Evolutionary conservation across 306 rosid genomes (phyloP), one percentile per base, ranked within the genome.

Genomic region (Vachellia collinsii): DNA sequence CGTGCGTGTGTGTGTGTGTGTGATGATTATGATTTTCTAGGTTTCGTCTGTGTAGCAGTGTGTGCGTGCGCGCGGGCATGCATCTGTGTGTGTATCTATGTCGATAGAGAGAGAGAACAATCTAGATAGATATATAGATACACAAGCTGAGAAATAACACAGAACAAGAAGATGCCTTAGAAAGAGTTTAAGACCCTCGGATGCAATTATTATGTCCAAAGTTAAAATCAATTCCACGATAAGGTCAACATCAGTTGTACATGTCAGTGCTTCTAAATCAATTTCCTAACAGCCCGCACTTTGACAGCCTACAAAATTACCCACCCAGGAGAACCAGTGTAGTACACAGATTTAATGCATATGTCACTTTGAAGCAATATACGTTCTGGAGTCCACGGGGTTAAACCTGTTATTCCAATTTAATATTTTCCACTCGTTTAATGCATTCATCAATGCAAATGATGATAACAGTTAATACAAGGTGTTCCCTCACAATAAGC

Each of bases 401-500:
- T 17, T 43, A 48, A 11, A 13, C 16, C 25, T 77, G 63, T 11
- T 42, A 34, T 50, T 77, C 50, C 56, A 3, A 72, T 76, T 79
- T 39, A 44, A 77, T 39, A 41, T 44, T 58, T 34, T 54, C 29
- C 10, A 46, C 46, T 38, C 74, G 71, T 70, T 63, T 50, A 79
- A 69, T 70, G 69, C 56, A 72, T 69, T 68, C 51, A n/a, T n/a
- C n/a, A n/a, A n/a, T n/a, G n/a, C n/a, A n/a, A n/a, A n/a, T n/a
- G n/a, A n/a, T n/a, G n/a, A n/a, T n/a, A n/a, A 63, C 47, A 79
- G 63, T 11, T 38, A 68, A 82, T 13, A 54, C 74, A 53, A 16
- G 14, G 22, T 68, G 74, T 23, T 70, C 14, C 7, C 3, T 56
- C 48, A 63, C 72, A 61, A 74, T 17, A 29, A 70, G 59, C 42